phyloP scores from a whole-genome alignment of 2,329 filamentous ascomycete genomes.

The Myriosclerotinia duriaeana region DNA sequence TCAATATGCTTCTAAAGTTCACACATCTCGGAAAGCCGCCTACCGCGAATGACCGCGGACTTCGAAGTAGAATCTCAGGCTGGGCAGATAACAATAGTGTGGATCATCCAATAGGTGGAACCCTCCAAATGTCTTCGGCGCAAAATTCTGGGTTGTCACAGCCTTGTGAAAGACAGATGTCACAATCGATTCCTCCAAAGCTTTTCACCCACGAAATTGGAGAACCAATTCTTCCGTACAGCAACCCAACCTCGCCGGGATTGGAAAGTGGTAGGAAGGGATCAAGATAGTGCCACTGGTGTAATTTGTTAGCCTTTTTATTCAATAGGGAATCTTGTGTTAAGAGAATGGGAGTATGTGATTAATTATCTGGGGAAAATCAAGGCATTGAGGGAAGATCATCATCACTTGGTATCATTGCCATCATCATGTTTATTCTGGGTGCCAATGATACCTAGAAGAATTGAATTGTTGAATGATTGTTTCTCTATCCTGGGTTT shows the following conservation, averaged over 20 bases:
- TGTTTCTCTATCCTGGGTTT: not conserved
- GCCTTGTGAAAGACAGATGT: not conserved
- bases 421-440: too few relatives aligned
- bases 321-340: too few relatives aligned
- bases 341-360: not conserved
- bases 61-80: not conserved
- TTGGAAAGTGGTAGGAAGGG: not conserved
- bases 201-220: not conserved
- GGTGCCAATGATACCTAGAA: not conserved
- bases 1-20: not conserved
- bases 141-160: not conserved
- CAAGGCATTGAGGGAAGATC: not conserved
- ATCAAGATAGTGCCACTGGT: not conserved
- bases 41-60: not conserved
- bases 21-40: slow-evolving; percentile 9
- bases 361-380: not conserved
- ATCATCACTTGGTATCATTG: not conserved
- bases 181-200: not conserved
- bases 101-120: not conserved
- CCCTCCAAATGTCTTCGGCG: not conserved
- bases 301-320: not conserved
- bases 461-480: not conserved
- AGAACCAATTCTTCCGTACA: not conserved
- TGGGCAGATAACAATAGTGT: slow-evolving; percentile 2
- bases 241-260: not conserved